A percentile compares a stretch with the other conserved stretches of the same genome.
Evolutionary conservation across 306 rosid species (phyloP).

Genomic region (Cucumis hystrix): DNA sequence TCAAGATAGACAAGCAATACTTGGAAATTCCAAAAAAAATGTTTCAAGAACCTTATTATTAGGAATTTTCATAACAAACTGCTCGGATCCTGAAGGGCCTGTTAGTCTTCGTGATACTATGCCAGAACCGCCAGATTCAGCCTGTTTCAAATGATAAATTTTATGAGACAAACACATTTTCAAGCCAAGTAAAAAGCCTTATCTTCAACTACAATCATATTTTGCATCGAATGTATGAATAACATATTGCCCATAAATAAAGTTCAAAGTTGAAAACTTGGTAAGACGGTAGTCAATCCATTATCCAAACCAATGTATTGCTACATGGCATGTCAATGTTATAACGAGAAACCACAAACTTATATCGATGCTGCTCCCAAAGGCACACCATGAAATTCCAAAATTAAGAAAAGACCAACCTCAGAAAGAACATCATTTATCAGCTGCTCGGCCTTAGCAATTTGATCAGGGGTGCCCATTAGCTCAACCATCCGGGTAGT

Average conservation of each 20-base stretch:
- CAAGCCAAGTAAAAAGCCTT: background rate
- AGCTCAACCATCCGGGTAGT: constrained; percentile 59
- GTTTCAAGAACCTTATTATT: constrained; percentile 65
- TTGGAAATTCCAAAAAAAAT: background rate
- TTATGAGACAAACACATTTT: background rate
- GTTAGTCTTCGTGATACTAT: constrained; percentile 43
- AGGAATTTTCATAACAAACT: constrained; percentile 61
- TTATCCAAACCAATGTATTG: background rate
- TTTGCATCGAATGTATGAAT: background rate
- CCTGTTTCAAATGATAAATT: constrained; percentile 29
- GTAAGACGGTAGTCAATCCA: background rate
- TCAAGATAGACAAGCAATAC: background rate
- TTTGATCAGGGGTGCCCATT: constrained; percentile 76
- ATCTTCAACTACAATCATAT: background rate
- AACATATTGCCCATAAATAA: background rate
- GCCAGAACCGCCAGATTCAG: constrained; percentile 92
- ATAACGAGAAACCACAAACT: background rate
- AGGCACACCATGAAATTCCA: background rate
- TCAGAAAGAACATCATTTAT: constrained; percentile 81
- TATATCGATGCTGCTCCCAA: background rate
- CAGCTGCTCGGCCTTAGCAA: constrained; percentile 74
- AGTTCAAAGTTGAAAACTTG: background rate
- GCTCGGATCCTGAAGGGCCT: constrained; percentile 71
- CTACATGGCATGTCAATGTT: background rate
- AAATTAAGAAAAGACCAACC: constrained; percentile 22